phyloP scores from a whole-genome alignment of 108 stramenopile species.

The Nitzschia inconspicua region DNA sequence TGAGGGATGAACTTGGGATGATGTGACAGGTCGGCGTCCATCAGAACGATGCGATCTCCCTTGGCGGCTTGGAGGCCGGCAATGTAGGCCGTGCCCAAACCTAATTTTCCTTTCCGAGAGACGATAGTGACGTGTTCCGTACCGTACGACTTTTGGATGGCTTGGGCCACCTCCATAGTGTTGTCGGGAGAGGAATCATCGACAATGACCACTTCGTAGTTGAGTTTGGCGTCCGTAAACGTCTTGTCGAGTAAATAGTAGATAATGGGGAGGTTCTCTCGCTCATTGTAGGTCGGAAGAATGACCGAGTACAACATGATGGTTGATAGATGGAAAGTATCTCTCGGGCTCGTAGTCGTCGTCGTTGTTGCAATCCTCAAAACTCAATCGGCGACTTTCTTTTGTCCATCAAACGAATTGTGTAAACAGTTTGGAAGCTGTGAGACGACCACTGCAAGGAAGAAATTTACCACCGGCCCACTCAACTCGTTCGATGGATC shows the following conservation, averaged over 20 bases:
- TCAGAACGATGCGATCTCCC: slow-evolving; percentile 89
- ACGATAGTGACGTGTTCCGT: slow-evolving; percentile 74
- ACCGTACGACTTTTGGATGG: slow-evolving; percentile 83
- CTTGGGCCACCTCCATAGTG: slow-evolving; percentile 89
- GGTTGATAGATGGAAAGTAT: too few relatives aligned
- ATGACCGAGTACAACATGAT: slow-evolving; percentile 91
- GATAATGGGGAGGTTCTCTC: slow-evolving; percentile 96
- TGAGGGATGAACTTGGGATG: slow-evolving; percentile 96
- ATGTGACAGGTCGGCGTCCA: slow-evolving; percentile 98
- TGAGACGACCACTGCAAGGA: too few relatives aligned
- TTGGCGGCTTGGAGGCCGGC: slow-evolving; percentile 80
- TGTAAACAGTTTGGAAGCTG: neutral
- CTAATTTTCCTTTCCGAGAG: slow-evolving; percentile 90
- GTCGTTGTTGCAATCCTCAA: neutral
- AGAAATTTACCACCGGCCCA: too few relatives aligned
- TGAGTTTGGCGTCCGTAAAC: slow-evolving; percentile 58
- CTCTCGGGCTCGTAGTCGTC: neutral
- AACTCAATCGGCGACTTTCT: neutral
- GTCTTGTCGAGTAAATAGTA: slow-evolving; percentile 83
- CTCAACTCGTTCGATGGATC: too few relatives aligned
- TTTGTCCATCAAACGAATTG: neutral
- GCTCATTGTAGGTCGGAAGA: slow-evolving; percentile 97
- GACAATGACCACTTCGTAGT: slow-evolving; percentile 93
- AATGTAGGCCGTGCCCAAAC: slow-evolving; percentile 94
- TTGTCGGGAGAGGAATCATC: slow-evolving; percentile 96